Evolutionary conservation across 345 rosid genomes (phyloP).

Genomic region (Trapa bicornis): DNA sequence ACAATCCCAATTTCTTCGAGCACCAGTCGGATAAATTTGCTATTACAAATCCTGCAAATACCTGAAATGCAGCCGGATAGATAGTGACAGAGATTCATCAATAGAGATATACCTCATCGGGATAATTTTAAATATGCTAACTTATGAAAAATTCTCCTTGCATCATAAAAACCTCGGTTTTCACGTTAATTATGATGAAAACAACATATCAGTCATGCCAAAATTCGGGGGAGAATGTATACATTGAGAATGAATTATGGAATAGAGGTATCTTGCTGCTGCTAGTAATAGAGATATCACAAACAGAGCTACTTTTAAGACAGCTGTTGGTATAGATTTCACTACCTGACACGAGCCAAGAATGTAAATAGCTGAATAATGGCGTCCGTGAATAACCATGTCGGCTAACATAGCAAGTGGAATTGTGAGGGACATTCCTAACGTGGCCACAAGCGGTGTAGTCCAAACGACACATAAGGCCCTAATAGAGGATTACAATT

Average conservation of each 20-base stretch:
- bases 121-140: not conserved
- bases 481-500: constrained; percentile 21
- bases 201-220: too few relatives aligned
- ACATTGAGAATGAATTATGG: not conserved
- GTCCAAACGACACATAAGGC: constrained; percentile 80
- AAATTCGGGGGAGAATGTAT: not conserved
- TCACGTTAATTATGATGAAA: too few relatives aligned
- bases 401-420: constrained; percentile 84
- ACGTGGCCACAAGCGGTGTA: constrained; percentile 70
- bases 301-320: too few relatives aligned
- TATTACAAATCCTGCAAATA: constrained; percentile 87
- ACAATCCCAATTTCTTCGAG: constrained; percentile 71
- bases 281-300: too few relatives aligned
- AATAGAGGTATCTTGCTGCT: not conserved
- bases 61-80: constrained; percentile 28
- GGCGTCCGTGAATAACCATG: constrained; percentile 74
- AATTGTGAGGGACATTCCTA: constrained; percentile 81
- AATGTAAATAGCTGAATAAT: constrained; percentile 63
- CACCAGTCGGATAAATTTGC: constrained; percentile 69
- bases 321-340: not conserved
- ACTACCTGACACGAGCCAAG: constrained; percentile 67
- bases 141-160: not conserved
- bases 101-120: not conserved
- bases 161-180: not conserved
- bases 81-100: not conserved